Conservation (phyloP, 2,329 filamentous ascomycete species). For the Westerdykella ornata region DNA sequence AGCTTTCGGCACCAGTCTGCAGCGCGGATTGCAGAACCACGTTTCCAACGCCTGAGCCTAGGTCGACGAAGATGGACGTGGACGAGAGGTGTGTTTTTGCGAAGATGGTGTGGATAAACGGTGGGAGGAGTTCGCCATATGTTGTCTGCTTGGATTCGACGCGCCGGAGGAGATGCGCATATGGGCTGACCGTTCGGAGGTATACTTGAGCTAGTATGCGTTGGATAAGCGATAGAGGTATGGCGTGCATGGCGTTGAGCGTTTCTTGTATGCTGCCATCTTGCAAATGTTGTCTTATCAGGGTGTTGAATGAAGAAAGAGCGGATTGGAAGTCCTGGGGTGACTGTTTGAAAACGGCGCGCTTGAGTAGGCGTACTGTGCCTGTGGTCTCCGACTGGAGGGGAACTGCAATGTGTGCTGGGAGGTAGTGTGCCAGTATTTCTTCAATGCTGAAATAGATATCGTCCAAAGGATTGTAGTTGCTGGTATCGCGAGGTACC, state of each 20-base stretch:
- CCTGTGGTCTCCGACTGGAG: slow-evolving; percentile 69
- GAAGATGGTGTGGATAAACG: slow-evolving; percentile 78
- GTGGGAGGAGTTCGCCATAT: slow-evolving; percentile 85
- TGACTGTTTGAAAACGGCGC: slow-evolving; percentile 62
- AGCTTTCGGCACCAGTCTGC: slow-evolving; percentile 87
- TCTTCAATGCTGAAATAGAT: slow-evolving; percentile 59
- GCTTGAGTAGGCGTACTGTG: slow-evolving; percentile 68
- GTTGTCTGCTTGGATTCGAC: slow-evolving; percentile 90
- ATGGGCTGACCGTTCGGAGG: slow-evolving; percentile 82
- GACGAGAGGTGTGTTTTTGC: slow-evolving; percentile 71
- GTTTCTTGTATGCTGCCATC: slow-evolving; percentile 67
- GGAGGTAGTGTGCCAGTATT: slow-evolving; percentile 66
- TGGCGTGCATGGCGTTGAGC: slow-evolving; percentile 59
- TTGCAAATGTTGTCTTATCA: slow-evolving; percentile 58
- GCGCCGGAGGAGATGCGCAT: slow-evolving; percentile 72
- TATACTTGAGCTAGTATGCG: slow-evolving; percentile 85
- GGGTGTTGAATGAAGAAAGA: slow-evolving; percentile 69
- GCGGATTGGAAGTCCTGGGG: slow-evolving; percentile 64
- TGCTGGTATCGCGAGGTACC: slow-evolving; percentile 16
- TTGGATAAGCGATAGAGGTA: slow-evolving; percentile 61
- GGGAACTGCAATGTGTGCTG: slow-evolving; percentile 57
- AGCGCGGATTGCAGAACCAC: slow-evolving; percentile 90
- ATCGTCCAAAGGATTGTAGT: slow-evolving; percentile 60
- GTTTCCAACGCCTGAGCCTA: slow-evolving; percentile 94
- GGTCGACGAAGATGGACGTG: slow-evolving; percentile 81